phyloP scores from a whole-genome alignment of 495 filamentous ascomycete genomes.

The Penicillium silybi region DNA sequence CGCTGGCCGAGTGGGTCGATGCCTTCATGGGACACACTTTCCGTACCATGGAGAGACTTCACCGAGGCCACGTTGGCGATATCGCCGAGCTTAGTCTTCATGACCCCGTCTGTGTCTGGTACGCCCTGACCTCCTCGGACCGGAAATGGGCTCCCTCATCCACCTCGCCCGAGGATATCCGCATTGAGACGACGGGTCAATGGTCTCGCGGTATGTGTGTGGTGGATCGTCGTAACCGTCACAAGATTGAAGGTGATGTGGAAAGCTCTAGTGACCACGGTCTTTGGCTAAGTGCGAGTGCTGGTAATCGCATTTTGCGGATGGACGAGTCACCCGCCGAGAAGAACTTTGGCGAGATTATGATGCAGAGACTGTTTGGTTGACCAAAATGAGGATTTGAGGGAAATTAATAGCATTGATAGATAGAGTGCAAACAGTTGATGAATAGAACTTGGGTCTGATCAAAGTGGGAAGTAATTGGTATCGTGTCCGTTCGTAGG shows the following conservation, averaged over 20 bases:
- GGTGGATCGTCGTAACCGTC: constrained; percentile 64
- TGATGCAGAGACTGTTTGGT: constrained; percentile 44
- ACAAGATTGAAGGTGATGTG: constrained; percentile 54
- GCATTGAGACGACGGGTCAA: constrained; percentile 83
- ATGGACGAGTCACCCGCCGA: constrained; percentile 51
- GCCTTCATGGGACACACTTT: constrained; percentile 78
- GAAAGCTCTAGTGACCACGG: constrained; percentile 62
- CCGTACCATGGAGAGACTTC: constrained; percentile 60
- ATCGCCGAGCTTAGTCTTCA: constrained; percentile 68
- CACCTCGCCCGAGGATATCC: constrained; percentile 60
- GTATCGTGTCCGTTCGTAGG: not conserved
- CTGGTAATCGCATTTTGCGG: constrained; percentile 73
- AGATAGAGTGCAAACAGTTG: not conserved
- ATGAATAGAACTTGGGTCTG: not conserved
- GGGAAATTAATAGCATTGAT: not conserved
- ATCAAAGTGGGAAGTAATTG: not conserved
- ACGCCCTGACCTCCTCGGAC: constrained; percentile 58
- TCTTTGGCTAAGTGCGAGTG: constrained; percentile 64
- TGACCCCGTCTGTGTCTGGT: constrained; percentile 87
- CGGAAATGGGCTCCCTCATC: constrained; percentile 40
- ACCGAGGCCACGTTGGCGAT: constrained; percentile 50
- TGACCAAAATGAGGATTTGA: not conserved
- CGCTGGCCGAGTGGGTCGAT: constrained; percentile 76
- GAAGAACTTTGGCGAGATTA: constrained; percentile 35
- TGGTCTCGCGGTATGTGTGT: constrained; percentile 94